Percentiles rank a stretch among this genome's conserved stretches.
Conservation (phyloP, 352 stramenopile genomes). For the Globisporangium okanoganense region DNA sequence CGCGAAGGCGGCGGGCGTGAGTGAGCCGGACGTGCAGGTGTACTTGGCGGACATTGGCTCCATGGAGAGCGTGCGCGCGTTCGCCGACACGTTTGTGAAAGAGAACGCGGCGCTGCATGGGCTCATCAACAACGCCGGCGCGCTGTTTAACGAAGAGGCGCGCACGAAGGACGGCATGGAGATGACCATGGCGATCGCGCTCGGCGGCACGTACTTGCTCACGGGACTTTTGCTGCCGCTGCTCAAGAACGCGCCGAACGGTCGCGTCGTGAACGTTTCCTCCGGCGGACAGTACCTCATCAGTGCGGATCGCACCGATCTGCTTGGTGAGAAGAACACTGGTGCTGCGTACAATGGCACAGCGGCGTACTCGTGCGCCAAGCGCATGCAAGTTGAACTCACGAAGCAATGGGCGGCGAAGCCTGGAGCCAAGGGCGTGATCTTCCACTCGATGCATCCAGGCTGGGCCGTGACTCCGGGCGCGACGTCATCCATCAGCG, state of each 20-base stretch:
- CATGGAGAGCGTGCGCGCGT: conserved; percentile 34
- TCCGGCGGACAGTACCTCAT: conserved; percentile 46
- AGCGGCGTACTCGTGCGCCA: conserved; percentile 38
- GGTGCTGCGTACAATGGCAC: conserved; percentile 28
- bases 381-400: conserved; percentile 46
- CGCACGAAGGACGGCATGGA: conserved; percentile 30
- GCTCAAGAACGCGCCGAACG: conserved; percentile 31
- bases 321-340: conserved; percentile 21
- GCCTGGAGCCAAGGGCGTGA: conserved; percentile 25
- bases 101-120: conserved; percentile 26
- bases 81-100: conserved; percentile 25
- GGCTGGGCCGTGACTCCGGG: conserved; percentile 44
- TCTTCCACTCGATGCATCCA: conserved; percentile 52
- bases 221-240: conserved; percentile 42
- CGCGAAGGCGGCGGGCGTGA: conserved; percentile 25
- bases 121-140: conserved; percentile 52
- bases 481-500: conserved; percentile 28
- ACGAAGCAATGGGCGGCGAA: conserved; percentile 39
- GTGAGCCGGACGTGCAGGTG: conserved; percentile 27
- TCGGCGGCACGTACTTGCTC: conserved; percentile 42
- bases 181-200: conserved; percentile 36
- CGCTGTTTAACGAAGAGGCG: conserved; percentile 33
- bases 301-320: conserved; percentile 25
- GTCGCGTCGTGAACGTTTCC: conserved; percentile 50
- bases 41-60: conserved; percentile 45